Evolutionary conservation across 305 asterid genomes (phyloP).

Genomic region (Plantago coronopus): DNA sequence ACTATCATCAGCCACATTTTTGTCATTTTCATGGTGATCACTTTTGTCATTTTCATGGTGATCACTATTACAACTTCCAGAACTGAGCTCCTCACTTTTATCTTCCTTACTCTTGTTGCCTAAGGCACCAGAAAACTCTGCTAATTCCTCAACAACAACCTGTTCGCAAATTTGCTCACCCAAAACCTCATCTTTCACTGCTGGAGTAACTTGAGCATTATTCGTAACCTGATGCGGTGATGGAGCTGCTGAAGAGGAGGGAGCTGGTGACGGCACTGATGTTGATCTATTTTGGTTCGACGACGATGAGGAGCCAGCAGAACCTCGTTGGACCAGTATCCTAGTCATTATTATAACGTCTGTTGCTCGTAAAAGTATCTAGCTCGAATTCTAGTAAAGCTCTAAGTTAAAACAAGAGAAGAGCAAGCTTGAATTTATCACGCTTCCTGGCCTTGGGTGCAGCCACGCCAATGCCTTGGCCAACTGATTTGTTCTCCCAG

Average conservation of each 20-base stretch:
- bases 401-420: conserved; percentile 43
- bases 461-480: conserved; percentile 75
- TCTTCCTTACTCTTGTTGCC: conserved; percentile 33
- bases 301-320: conserved; percentile 70
- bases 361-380: conserved; percentile 26
- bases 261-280: conserved; percentile 32
- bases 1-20: conserved; percentile 37
- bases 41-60: conserved; percentile 37
- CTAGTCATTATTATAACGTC: conserved; percentile 66
- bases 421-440: conserved; percentile 61
- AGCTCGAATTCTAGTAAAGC: conserved; percentile 21
- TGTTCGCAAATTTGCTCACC: conserved; percentile 55
- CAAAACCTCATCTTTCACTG: conserved; percentile 49
- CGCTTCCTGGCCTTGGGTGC: conserved; percentile 89
- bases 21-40: conserved; percentile 39
- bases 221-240: conserved; percentile 42
- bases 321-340: conserved; percentile 85
- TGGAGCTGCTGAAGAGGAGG: conserved; percentile 47
- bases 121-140: conserved; percentile 36
- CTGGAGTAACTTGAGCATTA: conserved; percentile 41
- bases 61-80: conserved; percentile 33
- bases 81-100: conserved; percentile 41
- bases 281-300: conserved; percentile 68
- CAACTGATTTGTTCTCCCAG: conserved; percentile 71
- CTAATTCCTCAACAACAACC: conserved; percentile 39